phyloP scores from a whole-genome alignment of 1,284 basidiomycete species.

The Tremellales sp. region DNA sequence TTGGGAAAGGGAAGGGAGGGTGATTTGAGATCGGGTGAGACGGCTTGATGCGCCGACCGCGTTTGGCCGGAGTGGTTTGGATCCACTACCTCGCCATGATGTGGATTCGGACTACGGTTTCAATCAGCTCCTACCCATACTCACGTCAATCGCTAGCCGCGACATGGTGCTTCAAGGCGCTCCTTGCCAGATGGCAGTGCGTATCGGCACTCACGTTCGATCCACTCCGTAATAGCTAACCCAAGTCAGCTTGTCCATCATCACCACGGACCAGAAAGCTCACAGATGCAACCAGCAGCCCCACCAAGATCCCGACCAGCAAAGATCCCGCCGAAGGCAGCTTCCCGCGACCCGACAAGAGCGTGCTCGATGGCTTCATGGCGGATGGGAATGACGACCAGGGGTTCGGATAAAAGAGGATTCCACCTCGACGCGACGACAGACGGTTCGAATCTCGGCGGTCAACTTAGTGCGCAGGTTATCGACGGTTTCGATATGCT shows the following conservation, averaged over 20 bases:
- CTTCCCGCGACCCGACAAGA: constrained; percentile 14
- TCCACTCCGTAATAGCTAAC: constrained; percentile 24
- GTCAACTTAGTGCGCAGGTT: no score
- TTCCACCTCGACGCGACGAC: no score
- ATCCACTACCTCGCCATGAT: constrained; percentile 30
- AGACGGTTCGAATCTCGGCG: no score
- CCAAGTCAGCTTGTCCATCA: not conserved
- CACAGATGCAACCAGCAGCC: constrained; percentile 47
- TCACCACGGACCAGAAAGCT: constrained; percentile 12
- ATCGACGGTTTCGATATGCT: no score
- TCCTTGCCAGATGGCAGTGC: not conserved
- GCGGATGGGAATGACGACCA: not conserved
- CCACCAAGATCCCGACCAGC: constrained; percentile 48
- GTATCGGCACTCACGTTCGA: constrained; percentile 16
- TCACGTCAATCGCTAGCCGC: no score
- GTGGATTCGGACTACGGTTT: constrained; percentile 6
- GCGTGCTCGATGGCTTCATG: not conserved
- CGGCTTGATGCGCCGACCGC: constrained; percentile 26
- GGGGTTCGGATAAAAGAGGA: not conserved
- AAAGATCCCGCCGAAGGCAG: constrained; percentile 47
- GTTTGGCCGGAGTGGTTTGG: constrained; percentile 24
- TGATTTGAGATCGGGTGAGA: constrained; percentile 35
- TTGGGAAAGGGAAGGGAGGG: constrained; percentile 66
- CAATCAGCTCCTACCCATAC: no score
- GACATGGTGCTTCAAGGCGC: no score